These are phyloP conservation scores for Golubevia sp. DNA, from an alignment of 1,284 basidiomycete genomes.

Conservation along the genomic window DNA sequence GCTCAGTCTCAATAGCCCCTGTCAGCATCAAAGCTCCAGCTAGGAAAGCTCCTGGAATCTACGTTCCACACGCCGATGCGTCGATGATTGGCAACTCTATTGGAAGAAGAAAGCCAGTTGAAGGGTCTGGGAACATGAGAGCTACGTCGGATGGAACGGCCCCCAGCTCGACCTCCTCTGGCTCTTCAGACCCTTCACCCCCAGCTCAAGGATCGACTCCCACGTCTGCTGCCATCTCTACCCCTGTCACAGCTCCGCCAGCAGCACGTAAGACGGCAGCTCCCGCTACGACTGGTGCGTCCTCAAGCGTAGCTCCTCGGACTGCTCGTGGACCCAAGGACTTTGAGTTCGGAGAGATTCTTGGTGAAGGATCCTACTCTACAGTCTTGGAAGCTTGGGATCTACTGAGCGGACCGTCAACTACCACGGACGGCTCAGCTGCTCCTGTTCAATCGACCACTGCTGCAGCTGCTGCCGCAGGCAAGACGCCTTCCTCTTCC, in stretches of 20 bases:
- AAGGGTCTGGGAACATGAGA: not conserved
- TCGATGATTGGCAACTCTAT: not conserved
- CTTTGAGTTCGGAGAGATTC: slow-evolving; percentile 55
- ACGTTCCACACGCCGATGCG: not conserved
- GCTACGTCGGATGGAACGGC: not conserved
- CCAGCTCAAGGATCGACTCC: too few relatives aligned
- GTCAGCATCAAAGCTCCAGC: not conserved
- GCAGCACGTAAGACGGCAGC: not conserved
- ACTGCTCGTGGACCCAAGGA: slow-evolving; percentile 38
- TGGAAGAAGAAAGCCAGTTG: not conserved
- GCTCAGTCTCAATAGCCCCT: not conserved
- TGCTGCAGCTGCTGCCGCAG: not conserved
- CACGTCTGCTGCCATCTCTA: not conserved
- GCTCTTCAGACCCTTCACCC: slow-evolving; percentile 1
- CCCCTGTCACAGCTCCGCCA: not conserved
- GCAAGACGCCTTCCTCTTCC: not conserved
- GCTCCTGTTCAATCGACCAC: not conserved
- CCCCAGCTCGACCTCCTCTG: not conserved
- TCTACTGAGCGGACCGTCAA: slow-evolving; percentile 13
- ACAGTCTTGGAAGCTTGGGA: slow-evolving; percentile 60
- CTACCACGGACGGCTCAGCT: not conserved
- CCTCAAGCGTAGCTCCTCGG: not conserved
- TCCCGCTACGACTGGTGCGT: slow-evolving; percentile 5
- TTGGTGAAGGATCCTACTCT: slow-evolving; percentile 59
- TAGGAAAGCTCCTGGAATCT: not conserved